Evolutionary conservation across 768 basidiomycete genomes (phyloP), one percentile per base, ranked within the genome.

Genomic region (Tubosaeta sp.): DNA sequence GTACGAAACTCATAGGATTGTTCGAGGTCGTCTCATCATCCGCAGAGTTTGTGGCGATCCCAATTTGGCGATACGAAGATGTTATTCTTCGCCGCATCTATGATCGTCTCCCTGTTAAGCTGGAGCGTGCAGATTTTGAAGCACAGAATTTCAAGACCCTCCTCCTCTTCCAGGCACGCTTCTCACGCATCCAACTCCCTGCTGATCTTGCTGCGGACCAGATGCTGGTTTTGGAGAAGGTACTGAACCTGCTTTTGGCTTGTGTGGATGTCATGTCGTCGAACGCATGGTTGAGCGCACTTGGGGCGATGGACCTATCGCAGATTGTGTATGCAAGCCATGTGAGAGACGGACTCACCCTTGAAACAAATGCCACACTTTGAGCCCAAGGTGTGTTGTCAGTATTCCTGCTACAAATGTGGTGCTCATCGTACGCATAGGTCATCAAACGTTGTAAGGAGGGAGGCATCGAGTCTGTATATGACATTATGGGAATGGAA

Each of bases 181-280:
- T 98, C 74, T 92, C 91, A 1, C 88, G 95, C 9, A 76, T 98
- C 16, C 85, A 90, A 41, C 78, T 98, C 2, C 95, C 95, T 1
- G 85, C 95, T 12, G 97, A 98, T 64, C 84, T 98, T 26, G 91
- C 85, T 6, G 90, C 92, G 0, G 95, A 99, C 65, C 97, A 97
- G 68, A 77, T 77, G 0, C 71, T 91, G 33, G 87, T 99, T 13
- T 76, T 98, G 0, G 85, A 90, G 70, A 97, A 95, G 70, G 87
- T 95, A 22, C 75, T 97, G 59, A 95, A 93, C 63, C 71, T 95
- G 16, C 77, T 97, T 14, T 92, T 92, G 10, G 95, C 95, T 1
- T 95, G 92, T 62, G 94, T 98, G 31, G 95, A 97, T 64, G 95
- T 98, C 52, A 94, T 98, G 92, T 94, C 91, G 2, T 94, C 91